Evolutionary conservation across 805 yeast genomes (phyloP).

Genomic region (Diddensiella transvaalensis): DNA sequence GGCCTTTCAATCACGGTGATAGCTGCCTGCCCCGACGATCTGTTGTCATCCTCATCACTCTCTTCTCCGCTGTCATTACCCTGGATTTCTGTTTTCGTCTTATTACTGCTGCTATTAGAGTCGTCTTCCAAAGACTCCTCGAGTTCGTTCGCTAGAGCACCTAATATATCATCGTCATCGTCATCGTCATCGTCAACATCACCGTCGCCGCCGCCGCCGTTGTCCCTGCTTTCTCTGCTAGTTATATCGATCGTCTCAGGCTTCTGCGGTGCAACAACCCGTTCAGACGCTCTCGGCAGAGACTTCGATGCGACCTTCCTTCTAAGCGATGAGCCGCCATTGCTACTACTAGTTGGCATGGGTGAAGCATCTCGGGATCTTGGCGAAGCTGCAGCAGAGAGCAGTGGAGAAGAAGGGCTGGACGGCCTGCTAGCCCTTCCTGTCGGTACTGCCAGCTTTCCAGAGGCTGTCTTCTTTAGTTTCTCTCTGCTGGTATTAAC

Average conservation of each 20-base stretch:
- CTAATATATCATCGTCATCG: slow-evolving; percentile 30
- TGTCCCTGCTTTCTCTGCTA: slow-evolving; percentile 5
- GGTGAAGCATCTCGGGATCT: neutral
- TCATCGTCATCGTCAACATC: slow-evolving; percentile 25
- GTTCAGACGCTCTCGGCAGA: slow-evolving; percentile 4
- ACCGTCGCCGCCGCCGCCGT: slow-evolving; percentile 31
- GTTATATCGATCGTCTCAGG: too few species aligned
- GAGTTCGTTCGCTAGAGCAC: slow-evolving; percentile 31
- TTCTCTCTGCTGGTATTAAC: slow-evolving; percentile 24
- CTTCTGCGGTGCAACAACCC: neutral
- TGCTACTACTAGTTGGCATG: neutral
- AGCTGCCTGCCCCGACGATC: neutral
- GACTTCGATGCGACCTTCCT: slow-evolving; percentile 13
- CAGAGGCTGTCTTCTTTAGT: slow-evolving; percentile 3
- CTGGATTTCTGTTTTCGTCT: neutral
- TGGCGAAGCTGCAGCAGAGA: neutral
- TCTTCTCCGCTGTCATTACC: slow-evolving; percentile 20
- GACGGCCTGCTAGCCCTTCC: neutral
- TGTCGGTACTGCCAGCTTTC: neutral
- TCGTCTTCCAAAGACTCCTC: slow-evolving; percentile 27
- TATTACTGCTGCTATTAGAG: slow-evolving; percentile 6
- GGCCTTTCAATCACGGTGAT: neutral
- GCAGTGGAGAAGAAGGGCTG: neutral
- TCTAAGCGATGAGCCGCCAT: neutral
- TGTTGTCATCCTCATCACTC: slow-evolving; percentile 2